Conservation (phyloP, 2,329 filamentous ascomycete genomes). For the Diaporthe vexans region DNA sequence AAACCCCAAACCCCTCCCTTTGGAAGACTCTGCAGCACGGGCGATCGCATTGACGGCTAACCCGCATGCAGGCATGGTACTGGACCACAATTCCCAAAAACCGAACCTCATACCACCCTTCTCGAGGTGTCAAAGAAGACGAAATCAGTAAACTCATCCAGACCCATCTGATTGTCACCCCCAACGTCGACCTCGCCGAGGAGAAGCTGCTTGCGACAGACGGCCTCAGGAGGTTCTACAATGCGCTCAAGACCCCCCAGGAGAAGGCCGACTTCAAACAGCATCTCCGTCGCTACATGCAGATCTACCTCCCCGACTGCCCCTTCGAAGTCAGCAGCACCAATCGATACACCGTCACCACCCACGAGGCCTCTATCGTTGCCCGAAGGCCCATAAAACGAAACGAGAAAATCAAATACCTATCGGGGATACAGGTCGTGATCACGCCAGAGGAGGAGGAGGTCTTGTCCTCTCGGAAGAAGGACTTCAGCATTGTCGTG, state of each 20-base stretch:
- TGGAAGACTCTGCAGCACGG: neutral
- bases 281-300: slow-evolving; percentile 91
- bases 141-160: slow-evolving; percentile 74
- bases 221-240: slow-evolving; percentile 80
- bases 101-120: slow-evolving; percentile 85
- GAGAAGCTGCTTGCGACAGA: slow-evolving; percentile 78
- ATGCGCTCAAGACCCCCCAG: slow-evolving; percentile 77
- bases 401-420: slow-evolving; percentile 90
- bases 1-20: neutral
- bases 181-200: slow-evolving; percentile 80
- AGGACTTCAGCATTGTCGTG: slow-evolving; percentile 97
- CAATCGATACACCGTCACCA: slow-evolving; percentile 93
- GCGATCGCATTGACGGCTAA: slow-evolving; percentile 43
- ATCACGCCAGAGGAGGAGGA: slow-evolving; percentile 94
- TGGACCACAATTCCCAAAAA: slow-evolving; percentile 98
- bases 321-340: slow-evolving; percentile 93
- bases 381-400: slow-evolving; percentile 84
- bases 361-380: slow-evolving; percentile 88
- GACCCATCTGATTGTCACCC: slow-evolving; percentile 78
- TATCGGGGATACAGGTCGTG: slow-evolving; percentile 90
- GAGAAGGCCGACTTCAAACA: slow-evolving; percentile 89
- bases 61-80: slow-evolving; percentile 80
- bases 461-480: slow-evolving; percentile 82
- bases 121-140: slow-evolving; percentile 80
- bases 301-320: slow-evolving; percentile 93